Percentiles rank a stretch among this genome's conserved stretches.
Conservation (phyloP, 768 basidiomycete species). For the Lentinus tigrinus region DNA sequence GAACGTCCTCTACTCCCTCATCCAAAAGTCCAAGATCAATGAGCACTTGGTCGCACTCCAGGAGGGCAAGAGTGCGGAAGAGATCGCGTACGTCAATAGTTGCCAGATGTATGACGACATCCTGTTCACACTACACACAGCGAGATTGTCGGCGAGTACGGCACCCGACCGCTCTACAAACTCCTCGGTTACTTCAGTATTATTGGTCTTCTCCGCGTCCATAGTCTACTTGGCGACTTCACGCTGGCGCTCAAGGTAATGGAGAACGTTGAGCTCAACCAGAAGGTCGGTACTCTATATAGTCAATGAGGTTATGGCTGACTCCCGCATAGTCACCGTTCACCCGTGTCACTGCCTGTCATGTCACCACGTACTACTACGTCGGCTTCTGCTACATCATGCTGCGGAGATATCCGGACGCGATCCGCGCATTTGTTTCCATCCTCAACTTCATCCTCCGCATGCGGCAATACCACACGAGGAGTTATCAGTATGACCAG, state of each 20-base stretch:
- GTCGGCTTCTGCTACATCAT: conserved; percentile 97
- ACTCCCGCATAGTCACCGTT: conserved; percentile 62
- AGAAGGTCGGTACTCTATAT: conserved; percentile 56
- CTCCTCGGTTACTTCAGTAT: conserved; percentile 97
- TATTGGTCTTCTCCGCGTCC: conserved; percentile 92
- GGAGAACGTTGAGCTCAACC: conserved; percentile 90
- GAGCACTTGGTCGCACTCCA: conserved; percentile 86
- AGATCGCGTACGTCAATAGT: conserved; percentile 65
- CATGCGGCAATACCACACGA: conserved; percentile 94
- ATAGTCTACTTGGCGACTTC: conserved; percentile 94
- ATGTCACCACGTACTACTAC: conserved; percentile 93
- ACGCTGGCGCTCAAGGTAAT: conserved; percentile 93
- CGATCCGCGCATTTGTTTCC: conserved; percentile 88
- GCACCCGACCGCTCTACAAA: conserved; percentile 84
- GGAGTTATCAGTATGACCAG: conserved; percentile 96
- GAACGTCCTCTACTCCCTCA: conserved; percentile 96
- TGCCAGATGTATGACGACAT: background rate
- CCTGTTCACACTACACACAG: conserved; percentile 36
- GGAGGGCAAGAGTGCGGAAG: conserved; percentile 76
- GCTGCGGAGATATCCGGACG: conserved; percentile 92
- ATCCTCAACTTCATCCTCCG: conserved; percentile 95
- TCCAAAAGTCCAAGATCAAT: conserved; percentile 95
- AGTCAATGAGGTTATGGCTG: background rate
- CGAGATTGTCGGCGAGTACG: conserved; percentile 89
- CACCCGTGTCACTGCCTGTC: conserved; percentile 94